Conservation (phyloP, 129 eudicot genomes). For the Tagetes patula region DNA sequence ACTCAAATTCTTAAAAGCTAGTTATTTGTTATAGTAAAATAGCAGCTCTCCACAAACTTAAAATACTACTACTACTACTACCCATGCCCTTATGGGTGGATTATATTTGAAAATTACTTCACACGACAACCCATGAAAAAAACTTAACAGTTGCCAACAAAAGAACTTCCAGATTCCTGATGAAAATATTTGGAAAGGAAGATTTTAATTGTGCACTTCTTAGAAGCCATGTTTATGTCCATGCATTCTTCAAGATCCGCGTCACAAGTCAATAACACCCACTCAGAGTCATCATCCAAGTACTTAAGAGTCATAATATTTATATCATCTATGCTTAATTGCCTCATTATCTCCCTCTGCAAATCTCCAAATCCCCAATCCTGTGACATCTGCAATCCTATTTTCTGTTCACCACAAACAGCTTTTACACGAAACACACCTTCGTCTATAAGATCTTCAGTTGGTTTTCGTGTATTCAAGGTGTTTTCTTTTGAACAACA, state of each 20-base stretch:
- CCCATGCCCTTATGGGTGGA: conserved; percentile 23
- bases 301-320: conserved; percentile 48
- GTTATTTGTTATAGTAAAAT: conserved; percentile 18
- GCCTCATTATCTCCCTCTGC: conserved; percentile 43
- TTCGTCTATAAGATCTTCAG: conserved; percentile 30
- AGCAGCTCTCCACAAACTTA: conserved; percentile 32
- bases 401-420: conserved; percentile 48
- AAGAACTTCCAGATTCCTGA: conserved; percentile 43
- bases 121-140: conserved; percentile 27
- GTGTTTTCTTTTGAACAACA: conserved; percentile 35
- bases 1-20: conserved; percentile 25
- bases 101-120: neutral
- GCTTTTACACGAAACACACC: conserved; percentile 43
- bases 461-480: conserved; percentile 28
- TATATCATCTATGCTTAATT: conserved; percentile 40
- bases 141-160: conserved; percentile 39
- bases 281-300: conserved; percentile 65
- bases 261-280: conserved; percentile 68
- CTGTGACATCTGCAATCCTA: conserved; percentile 42
- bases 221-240: conserved; percentile 48
- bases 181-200: conserved; percentile 34
- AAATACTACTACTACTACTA: conserved; percentile 7
- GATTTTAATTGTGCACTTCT: conserved; percentile 44
- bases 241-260: conserved; percentile 72
- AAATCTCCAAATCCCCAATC: conserved; percentile 45